Evolutionary conservation across 139 green algal species (phyloP).

Genomic region (Mesotaenium endlicherianum): DNA sequence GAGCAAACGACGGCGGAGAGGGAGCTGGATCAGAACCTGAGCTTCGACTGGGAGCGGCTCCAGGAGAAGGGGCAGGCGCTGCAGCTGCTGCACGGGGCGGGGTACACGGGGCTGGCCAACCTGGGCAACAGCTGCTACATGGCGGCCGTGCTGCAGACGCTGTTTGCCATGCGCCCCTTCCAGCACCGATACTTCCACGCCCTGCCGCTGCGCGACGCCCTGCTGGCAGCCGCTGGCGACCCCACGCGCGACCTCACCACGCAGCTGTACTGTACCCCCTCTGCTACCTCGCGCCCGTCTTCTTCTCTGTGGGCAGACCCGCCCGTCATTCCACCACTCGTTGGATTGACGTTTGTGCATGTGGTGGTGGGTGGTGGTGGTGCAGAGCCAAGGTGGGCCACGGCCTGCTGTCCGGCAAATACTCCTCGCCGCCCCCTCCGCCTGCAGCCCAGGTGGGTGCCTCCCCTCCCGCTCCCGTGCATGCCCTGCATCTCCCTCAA

Average conservation of each 20-base stretch:
- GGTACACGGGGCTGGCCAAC: slow-evolving; percentile 88
- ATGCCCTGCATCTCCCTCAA: neutral
- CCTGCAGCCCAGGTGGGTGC: neutral
- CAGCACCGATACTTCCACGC: neutral
- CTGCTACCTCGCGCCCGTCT: neutral
- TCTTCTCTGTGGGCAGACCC: neutral
- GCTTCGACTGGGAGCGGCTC: slow-evolving; percentile 86
- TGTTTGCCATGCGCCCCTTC: slow-evolving; percentile 43
- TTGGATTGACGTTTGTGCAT: no score
- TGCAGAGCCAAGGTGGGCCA: slow-evolving; percentile 51
- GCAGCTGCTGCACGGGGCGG: slow-evolving; percentile 70
- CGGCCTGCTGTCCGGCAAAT: slow-evolving; percentile 50
- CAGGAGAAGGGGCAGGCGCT: slow-evolving; percentile 82
- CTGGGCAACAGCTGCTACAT: slow-evolving; percentile 86
- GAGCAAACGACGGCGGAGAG: slow-evolving; percentile 96
- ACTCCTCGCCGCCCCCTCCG: slow-evolving; percentile 23
- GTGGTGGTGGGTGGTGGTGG: no score
- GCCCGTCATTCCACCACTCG: no score
- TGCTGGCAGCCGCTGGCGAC: slow-evolving; percentile 57
- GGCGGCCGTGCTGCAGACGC: slow-evolving; percentile 55
- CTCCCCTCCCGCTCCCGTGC: neutral
- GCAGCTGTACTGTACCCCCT: slow-evolving; percentile 57
- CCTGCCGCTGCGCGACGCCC: slow-evolving; percentile 53
- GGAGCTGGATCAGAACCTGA: slow-evolving; percentile 79
- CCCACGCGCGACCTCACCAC: slow-evolving; percentile 67